Evolutionary conservation across 108 stramenopile genomes (phyloP).

Genomic region (Cyclotella atomus): DNA sequence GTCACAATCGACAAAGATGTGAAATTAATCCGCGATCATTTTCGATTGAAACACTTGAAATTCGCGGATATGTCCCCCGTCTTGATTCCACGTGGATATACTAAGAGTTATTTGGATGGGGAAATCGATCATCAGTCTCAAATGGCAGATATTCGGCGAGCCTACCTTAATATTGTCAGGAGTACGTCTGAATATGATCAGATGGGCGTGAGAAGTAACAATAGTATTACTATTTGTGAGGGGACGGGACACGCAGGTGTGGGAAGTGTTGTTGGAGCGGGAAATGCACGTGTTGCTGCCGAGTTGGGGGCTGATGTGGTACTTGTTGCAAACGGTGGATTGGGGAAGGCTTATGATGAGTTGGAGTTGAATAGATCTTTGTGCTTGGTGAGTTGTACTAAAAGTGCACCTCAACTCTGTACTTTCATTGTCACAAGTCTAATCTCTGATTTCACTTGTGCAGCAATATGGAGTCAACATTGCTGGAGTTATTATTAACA

Average conservation of each 20-base stretch:
- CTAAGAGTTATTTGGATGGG: conserved; percentile 85
- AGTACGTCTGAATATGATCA: conserved; percentile 36
- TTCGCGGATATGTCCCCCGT: conserved; percentile 87
- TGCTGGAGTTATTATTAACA: conserved; percentile 91
- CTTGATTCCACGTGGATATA: conserved; percentile 89
- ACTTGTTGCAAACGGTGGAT: conserved; percentile 92
- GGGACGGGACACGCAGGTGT: conserved; percentile 96
- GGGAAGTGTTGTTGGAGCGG: conserved; percentile 80
- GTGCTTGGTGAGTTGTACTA: conserved; percentile 47
- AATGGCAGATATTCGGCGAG: conserved; percentile 46
- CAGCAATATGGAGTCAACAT: conserved; percentile 76
- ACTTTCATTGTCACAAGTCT: not conserved
- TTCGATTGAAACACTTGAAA: conserved; percentile 66
- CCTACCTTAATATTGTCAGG: conserved; percentile 41
- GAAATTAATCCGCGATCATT: conserved; percentile 76
- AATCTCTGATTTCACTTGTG: not conserved
- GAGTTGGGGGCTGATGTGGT: conserved; percentile 87
- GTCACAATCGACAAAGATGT: conserved; percentile 85
- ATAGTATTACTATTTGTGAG: conserved; percentile 81
- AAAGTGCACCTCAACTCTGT: not conserved
- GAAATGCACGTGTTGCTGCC: conserved; percentile 88
- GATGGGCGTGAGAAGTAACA: conserved; percentile 22
- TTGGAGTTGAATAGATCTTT: conserved; percentile 83
- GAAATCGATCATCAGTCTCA: conserved; percentile 63
- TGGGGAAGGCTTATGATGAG: conserved; percentile 92